Evolutionary conservation across 352 stramenopile species (phyloP).

Genomic region (Globisporangium cystogenes): DNA sequence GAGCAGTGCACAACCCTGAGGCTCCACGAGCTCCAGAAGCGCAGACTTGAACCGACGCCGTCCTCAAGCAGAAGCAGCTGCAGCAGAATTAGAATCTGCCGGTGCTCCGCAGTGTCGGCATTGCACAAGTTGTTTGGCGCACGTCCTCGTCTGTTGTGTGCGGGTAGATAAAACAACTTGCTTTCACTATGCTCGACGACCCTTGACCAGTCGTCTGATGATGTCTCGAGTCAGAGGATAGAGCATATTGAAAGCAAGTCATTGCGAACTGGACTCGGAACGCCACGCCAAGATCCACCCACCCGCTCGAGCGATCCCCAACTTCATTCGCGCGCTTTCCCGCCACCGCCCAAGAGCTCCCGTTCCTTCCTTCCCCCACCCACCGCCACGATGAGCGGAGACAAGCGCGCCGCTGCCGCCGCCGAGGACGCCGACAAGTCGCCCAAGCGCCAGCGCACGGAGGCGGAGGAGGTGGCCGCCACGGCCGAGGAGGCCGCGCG

Average conservation of each 20-base stretch:
- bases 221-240: too few relatives aligned
- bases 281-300: background rate
- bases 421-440: conserved; percentile 52
- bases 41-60: conserved; percentile 23
- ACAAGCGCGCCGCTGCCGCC: conserved; percentile 11
- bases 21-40: too few relatives aligned
- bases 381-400: background rate
- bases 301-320: background rate
- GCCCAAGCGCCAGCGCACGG: conserved; percentile 72
- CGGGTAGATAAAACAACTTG: too few relatives aligned
- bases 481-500: conserved; percentile 26
- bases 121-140: too few relatives aligned
- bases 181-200: background rate
- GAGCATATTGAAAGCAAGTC: too few relatives aligned
- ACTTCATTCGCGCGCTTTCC: conserved; percentile 2
- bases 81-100: background rate
- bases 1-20: too few relatives aligned
- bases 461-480: conserved; percentile 28
- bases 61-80: conserved; percentile 12
- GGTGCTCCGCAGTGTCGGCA: background rate
- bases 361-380: background rate
- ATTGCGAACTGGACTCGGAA: too few relatives aligned
- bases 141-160: too few relatives aligned
- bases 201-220: too few relatives aligned
- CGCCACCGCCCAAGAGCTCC: background rate